Conservation (phyloP, 306 rosid species). For the Castanospermum australe region DNA sequence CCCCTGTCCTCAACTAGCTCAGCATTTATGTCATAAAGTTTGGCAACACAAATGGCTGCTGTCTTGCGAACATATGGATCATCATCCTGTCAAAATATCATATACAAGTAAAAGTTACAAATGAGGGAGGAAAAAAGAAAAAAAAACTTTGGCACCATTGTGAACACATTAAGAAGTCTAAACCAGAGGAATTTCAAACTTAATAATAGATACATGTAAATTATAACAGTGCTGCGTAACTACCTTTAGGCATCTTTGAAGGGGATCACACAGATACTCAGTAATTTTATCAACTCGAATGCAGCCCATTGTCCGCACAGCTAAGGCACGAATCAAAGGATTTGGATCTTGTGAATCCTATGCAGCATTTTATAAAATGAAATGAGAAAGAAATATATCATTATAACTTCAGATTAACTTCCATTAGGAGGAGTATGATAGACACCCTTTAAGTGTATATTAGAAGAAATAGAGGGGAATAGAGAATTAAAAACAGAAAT, state of each 20-base stretch:
- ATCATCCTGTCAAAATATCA: conserved; percentile 74
- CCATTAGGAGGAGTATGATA: not conserved
- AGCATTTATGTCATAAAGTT: conserved; percentile 96
- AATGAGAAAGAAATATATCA: not conserved
- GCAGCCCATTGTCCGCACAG: conserved; percentile 99
- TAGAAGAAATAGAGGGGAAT: too few relatives aligned
- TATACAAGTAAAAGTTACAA: conserved; percentile 16
- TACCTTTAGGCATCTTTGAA: conserved; percentile 99
- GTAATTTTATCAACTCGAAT: conserved; percentile 99
- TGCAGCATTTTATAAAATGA: conserved; percentile 28
- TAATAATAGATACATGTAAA: not conserved
- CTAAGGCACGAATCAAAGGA: conserved; percentile 97
- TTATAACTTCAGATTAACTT: conserved; percentile 13
- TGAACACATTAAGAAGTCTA: conserved; percentile 4
- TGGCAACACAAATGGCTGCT: conserved; percentile 98
- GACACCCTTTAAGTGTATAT: too few relatives aligned
- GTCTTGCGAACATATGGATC: conserved; percentile 99
- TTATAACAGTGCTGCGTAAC: not conserved
- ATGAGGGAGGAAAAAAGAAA: not conserved
- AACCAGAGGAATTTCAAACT: conserved; percentile 3
- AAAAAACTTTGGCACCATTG: not conserved
- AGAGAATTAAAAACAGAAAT: too few relatives aligned
- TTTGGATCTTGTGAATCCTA: conserved; percentile 99
- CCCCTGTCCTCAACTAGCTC: conserved; percentile 99
- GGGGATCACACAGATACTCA: conserved; percentile 97